phyloP scores from a whole-genome alignment of 495 filamentous ascomycete species.

The Penicillium goetzii region DNA sequence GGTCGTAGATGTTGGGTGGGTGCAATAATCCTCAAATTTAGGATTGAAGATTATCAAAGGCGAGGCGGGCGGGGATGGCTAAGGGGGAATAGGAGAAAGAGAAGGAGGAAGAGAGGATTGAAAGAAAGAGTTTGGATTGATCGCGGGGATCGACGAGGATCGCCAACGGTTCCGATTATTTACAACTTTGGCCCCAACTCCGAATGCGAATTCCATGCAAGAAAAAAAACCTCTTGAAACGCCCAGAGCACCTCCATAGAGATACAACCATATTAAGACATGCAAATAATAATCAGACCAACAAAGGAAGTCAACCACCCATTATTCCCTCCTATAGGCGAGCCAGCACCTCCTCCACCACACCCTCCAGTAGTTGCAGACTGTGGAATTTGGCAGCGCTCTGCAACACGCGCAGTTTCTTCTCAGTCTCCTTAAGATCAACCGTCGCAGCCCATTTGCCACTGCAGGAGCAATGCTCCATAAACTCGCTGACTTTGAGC shows the following conservation, averaged over 20 bases:
- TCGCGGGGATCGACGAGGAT: conserved; percentile 17
- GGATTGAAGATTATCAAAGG: background rate
- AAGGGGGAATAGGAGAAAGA: background rate
- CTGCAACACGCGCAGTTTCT: conserved; percentile 66
- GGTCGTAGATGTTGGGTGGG: background rate
- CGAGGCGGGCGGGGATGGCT: background rate
- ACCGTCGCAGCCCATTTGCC: conserved; percentile 79
- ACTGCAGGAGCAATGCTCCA: conserved; percentile 94
- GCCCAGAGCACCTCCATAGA: conserved; percentile 1
- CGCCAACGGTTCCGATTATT: conserved; percentile 10
- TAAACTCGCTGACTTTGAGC: conserved; percentile 82
- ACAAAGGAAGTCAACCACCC: background rate
- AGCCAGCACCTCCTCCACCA: conserved; percentile 65
- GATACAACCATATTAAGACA: conserved; percentile 13
- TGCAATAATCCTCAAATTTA: background rate
- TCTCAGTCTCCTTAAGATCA: conserved; percentile 67
- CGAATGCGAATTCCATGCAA: conserved; percentile 9
- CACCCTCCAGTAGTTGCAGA: conserved; percentile 75
- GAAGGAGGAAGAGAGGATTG: background rate
- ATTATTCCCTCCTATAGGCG: conserved; percentile 29
- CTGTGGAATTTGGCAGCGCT: conserved; percentile 78
- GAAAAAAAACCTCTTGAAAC: background rate
- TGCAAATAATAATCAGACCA: conserved; percentile 15
- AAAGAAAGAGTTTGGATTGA: background rate
- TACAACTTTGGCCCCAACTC: conserved; percentile 9